A percentile compares a stretch with the other conserved stretches of the same genome.
These are phyloP conservation scores for Globisporangium spinosum DNA, from an alignment of 352 stramenopile genomes.

Conservation along the genomic window DNA sequence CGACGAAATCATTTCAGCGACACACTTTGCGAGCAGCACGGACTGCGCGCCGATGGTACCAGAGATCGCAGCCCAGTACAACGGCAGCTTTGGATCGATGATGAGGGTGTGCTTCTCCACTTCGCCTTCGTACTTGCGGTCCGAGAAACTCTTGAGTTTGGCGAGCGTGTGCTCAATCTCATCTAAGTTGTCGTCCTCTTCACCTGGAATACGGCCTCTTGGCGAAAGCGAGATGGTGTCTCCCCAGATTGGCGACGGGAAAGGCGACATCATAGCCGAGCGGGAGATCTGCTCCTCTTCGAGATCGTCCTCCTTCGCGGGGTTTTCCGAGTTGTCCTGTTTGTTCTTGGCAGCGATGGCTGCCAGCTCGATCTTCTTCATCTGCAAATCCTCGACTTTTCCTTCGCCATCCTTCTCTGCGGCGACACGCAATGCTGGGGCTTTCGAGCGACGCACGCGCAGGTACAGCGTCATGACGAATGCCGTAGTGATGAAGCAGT, in stretches of 20 bases:
- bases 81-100: constrained; percentile 80
- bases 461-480: constrained; percentile 85
- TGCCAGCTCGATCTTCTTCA: constrained; percentile 47
- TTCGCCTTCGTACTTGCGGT: constrained; percentile 53
- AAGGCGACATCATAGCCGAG: constrained; percentile 75
- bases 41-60: constrained; percentile 80
- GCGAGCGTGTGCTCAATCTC: constrained; percentile 41
- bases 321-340: constrained; percentile 12
- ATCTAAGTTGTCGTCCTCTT: constrained; percentile 56
- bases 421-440: constrained; percentile 66
- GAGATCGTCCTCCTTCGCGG: constrained; percentile 18
- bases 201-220: constrained; percentile 30
- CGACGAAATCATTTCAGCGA: constrained; percentile 82
- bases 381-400: constrained; percentile 51
- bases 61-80: constrained; percentile 86
- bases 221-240: constrained; percentile 48
- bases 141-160: constrained; percentile 43
- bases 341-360: constrained; percentile 22
- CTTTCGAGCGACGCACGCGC: constrained; percentile 74
- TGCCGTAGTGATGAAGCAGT: constrained; percentile 71
- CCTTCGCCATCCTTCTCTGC: constrained; percentile 40
- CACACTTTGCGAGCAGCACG: constrained; percentile 82
- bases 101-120: constrained; percentile 85
- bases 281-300: constrained; percentile 33
- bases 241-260: constrained; percentile 65